A percentile compares a stretch with the other conserved stretches of the same genome.
These are phyloP conservation scores for Teunomyces gatunensis DNA, from an alignment of 805 yeast species.

Conservation along the genomic window DNA sequence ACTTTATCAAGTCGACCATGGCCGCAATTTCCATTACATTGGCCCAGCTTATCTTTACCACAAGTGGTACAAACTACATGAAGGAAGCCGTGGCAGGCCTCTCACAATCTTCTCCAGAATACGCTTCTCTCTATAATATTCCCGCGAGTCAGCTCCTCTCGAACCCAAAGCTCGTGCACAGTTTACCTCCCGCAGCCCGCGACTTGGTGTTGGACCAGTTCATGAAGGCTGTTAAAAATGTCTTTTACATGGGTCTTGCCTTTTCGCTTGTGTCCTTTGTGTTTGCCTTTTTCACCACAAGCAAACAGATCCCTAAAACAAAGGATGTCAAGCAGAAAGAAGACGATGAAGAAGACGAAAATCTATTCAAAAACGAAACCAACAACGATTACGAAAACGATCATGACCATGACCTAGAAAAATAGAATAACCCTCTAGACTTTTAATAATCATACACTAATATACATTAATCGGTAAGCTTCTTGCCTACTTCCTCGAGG, in stretches of 20 bases:
- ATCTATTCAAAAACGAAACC: not conserved
- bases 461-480: constrained; percentile 14
- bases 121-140: constrained; percentile 11
- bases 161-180: constrained; percentile 27
- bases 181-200: constrained; percentile 21
- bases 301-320: constrained; percentile 38
- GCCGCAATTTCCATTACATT: constrained; percentile 31
- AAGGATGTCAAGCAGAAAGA: constrained; percentile 4
- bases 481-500: constrained; percentile 48
- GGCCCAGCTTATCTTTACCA: constrained; percentile 30
- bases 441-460: constrained; percentile 9
- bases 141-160: constrained; percentile 17
- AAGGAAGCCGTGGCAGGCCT: constrained; percentile 11
- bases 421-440: not conserved
- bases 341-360: constrained; percentile 2
- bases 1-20: constrained; percentile 30
- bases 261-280: constrained; percentile 31
- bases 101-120: constrained; percentile 10
- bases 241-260: constrained; percentile 38
- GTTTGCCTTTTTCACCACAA: constrained; percentile 36
- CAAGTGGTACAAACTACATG: constrained; percentile 18
- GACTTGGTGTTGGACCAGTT: constrained; percentile 28
- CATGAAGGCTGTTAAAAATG: constrained; percentile 30
- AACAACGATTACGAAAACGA: not conserved
- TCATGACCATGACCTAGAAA: not conserved